A percentile compares a stretch with the other conserved stretches of the same genome.
Conservation (phyloP, 2,329 filamentous ascomycete genomes). For the Alternaria ethzedia region DNA sequence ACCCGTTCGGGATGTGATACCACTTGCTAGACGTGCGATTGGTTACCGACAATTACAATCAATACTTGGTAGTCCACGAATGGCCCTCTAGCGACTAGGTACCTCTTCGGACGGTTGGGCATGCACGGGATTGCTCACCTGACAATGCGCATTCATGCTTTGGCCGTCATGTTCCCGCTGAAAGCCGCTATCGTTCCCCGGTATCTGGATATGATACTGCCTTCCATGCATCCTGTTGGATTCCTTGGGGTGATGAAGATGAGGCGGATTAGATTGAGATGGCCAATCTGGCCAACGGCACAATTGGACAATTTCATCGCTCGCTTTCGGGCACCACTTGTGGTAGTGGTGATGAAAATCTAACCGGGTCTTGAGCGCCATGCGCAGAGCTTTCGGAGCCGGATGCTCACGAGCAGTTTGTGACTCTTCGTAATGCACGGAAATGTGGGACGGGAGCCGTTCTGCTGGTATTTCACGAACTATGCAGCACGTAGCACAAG, state of each 20-base stretch:
- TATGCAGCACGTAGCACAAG: constrained; percentile 2
- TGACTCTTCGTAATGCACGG: constrained; percentile 15
- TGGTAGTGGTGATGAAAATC: constrained; percentile 5
- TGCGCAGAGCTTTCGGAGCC: constrained; percentile 19
- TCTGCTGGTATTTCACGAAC: constrained; percentile 18
- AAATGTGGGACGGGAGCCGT: constrained; percentile 25
- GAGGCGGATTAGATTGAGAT: constrained; percentile 4
- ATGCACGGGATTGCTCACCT: constrained; percentile 38
- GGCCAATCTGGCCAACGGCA: background rate
- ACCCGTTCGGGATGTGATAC: constrained; percentile 23
- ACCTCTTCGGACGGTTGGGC: constrained; percentile 23
- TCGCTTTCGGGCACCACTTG: constrained; percentile 6
- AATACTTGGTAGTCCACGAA: constrained; percentile 48
- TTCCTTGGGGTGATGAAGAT: background rate
- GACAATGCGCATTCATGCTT: constrained; percentile 38
- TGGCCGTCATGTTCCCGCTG: constrained; percentile 7
- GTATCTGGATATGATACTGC: constrained; percentile 23
- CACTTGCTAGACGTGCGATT: constrained; percentile 27
- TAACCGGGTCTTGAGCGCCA: constrained; percentile 16
- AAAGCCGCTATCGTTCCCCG: constrained; percentile 20
- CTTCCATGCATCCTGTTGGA: constrained; percentile 17
- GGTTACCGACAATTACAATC: constrained; percentile 43
- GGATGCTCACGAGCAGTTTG: constrained; percentile 24
- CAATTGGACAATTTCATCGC: background rate
- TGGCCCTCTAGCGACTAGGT: constrained; percentile 38